Evolutionary conservation across 2,329 filamentous ascomycete genomes (phyloP).

Genomic region (Trichoderma sp.): DNA sequence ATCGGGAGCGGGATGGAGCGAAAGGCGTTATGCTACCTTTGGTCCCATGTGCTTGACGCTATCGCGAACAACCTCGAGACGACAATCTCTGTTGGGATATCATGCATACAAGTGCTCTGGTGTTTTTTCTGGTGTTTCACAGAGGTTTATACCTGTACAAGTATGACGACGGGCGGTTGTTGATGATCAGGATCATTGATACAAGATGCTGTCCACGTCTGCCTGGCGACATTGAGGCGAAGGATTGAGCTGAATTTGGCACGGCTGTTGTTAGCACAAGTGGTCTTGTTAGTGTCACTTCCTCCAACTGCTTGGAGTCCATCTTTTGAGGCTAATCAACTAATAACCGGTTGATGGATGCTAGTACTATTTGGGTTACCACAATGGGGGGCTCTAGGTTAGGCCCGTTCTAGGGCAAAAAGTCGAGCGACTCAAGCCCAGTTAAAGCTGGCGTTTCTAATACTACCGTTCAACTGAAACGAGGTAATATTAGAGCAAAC

Average conservation of each 20-base stretch:
- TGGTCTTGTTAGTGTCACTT: neutral
- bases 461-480: neutral
- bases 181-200: neutral
- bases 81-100: neutral
- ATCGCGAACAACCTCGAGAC: neutral
- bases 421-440: neutral
- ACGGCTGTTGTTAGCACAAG: neutral
- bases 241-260: conserved; percentile 4
- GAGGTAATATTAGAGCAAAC: neutral
- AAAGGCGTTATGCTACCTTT: conserved; percentile 2
- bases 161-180: neutral
- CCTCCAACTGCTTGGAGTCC: neutral
- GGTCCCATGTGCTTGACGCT: neutral
- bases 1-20: neutral
- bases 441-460: neutral
- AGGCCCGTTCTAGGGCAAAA: neutral
- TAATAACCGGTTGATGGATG: neutral
- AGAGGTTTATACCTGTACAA: neutral
- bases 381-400: neutral
- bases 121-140: neutral
- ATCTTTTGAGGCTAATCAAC: neutral
- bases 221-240: neutral
- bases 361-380: neutral
- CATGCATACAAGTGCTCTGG: neutral
- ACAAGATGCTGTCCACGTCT: neutral